Base-by-base conservation (phyloP, 2,329 filamentous ascomycete genomes). In the Pseudogymnoascus sp. region DNA sequence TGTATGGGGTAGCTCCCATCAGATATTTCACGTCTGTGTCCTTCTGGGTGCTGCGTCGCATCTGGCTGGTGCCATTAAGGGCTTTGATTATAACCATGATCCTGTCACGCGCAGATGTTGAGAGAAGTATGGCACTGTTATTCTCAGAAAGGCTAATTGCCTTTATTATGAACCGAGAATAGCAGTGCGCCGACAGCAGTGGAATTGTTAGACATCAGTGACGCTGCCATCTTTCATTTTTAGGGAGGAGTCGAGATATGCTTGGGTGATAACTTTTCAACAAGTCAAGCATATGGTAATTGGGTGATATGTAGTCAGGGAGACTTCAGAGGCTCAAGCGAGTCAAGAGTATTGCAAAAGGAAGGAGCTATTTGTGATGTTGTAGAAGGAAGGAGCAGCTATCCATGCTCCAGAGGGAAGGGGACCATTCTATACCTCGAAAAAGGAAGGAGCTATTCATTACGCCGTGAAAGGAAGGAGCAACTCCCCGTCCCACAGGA, bases 21-120 rank as follows among this genome's bases (percentile, higher is more conserved):
- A 52, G 45, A 52, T 52, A 52, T 52, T 52, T 19, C 45, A 52
- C 30, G n/a, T 30, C 26, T 52, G 45, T 19, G 26, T 52, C n/a
- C 45, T 52, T 13, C 2, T 52, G 3, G 26, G 45, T 3, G 45
- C 45, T 19, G 45, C 45, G 26, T 30, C 45, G 45, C 45, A 52
- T 30, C 4, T 52, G 26, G 6, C 45, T 52, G 45, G 45, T 30
- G 26, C 45, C n/a, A 52, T 52, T 30, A 52, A 52, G 45, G 45
- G 45, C 4, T 52, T 52, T 13, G 45, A 52, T 15, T 52, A 52
- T 30, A 52, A 52, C 13, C 45, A 52, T 52, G 45, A 52, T 18
- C 45, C 45, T 30, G 18, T 5, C 8, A 52, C 45, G 10, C 45
- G 45, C 45, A 18, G 45, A 30, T 52, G 45, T 52, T 52, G 45